phyloP scores from a whole-genome alignment of 2,329 filamentous ascomycete genomes.

The Albophoma yamanashiensis region DNA sequence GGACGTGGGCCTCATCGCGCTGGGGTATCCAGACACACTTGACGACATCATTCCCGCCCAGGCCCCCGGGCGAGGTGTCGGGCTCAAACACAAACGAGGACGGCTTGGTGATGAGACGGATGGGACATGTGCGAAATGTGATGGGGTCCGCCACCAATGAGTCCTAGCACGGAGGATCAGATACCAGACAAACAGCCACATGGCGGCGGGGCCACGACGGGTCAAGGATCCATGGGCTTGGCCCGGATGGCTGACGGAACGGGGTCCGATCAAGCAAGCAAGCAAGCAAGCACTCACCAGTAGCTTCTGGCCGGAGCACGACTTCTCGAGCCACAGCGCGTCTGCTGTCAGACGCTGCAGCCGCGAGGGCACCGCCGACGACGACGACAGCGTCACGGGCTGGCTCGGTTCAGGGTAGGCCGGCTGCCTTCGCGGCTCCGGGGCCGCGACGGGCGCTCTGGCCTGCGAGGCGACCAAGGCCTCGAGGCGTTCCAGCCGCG shows the following conservation, averaged over 20 bases:
- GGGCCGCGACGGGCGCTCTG: neutral
- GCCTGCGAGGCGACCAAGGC: slow-evolving; percentile 8
- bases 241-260: neutral
- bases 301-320: slow-evolving; percentile 17
- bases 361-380: slow-evolving; percentile 14
- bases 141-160: slow-evolving; percentile 18
- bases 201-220: neutral
- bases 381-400: slow-evolving; percentile 5
- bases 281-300: slow-evolving; percentile 12
- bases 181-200: neutral
- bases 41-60: slow-evolving; percentile 15
- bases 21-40: slow-evolving; percentile 23
- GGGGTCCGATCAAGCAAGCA: neutral
- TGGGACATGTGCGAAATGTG: slow-evolving; percentile 20
- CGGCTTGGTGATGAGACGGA: slow-evolving; percentile 19
- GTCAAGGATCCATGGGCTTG: neutral
- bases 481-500: slow-evolving; percentile 12
- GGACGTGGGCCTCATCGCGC: slow-evolving; percentile 17
- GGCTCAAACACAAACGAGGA: slow-evolving; percentile 21
- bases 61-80: slow-evolving; percentile 8
- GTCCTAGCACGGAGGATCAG: slow-evolving; percentile 11
- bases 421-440: neutral
- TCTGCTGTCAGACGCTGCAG: slow-evolving; percentile 22
- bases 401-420: slow-evolving; percentile 1
- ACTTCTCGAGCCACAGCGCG: slow-evolving; percentile 21